These are phyloP conservation scores for Globisporangium splendens DNA, from an alignment of 352 stramenopile species.

Conservation along the genomic window DNA sequence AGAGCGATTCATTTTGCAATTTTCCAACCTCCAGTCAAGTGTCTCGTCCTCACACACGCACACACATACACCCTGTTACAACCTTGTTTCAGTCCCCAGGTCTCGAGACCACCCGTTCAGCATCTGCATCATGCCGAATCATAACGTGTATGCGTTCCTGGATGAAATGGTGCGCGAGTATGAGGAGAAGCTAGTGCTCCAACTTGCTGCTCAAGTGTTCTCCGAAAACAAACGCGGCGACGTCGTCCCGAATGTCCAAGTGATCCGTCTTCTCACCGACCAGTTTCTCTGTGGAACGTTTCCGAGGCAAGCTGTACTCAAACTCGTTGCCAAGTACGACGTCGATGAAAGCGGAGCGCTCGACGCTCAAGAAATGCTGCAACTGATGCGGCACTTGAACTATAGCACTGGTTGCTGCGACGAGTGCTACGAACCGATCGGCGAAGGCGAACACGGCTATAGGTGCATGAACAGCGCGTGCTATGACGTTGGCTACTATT, in stretches of 20 bases:
- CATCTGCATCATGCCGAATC: not conserved
- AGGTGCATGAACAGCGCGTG: not conserved
- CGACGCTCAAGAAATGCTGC: not conserved
- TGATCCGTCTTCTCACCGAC: no score
- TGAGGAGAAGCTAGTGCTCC: not conserved
- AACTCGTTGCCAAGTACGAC: not conserved
- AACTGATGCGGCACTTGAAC: not conserved
- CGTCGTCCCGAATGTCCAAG: not conserved
- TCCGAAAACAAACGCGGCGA: not conserved
- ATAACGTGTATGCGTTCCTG: not conserved
- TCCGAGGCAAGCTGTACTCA: not conserved
- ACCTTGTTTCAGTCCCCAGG: no score
- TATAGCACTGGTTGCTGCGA: not conserved
- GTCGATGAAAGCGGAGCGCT: not conserved
- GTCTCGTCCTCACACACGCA: no score
- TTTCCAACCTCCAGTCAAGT: no score
- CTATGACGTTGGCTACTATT: not conserved
- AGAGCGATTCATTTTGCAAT: no score
- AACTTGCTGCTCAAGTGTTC: not conserved
- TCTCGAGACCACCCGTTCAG: no score
- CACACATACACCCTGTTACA: no score
- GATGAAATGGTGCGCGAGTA: not conserved
- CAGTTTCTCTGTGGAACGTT: not conserved
- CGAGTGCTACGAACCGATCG: not conserved
- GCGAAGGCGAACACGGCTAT: not conserved